Evolutionary conservation across 306 rosid species (phyloP).

Genomic region (Vachellia collinsii): DNA sequence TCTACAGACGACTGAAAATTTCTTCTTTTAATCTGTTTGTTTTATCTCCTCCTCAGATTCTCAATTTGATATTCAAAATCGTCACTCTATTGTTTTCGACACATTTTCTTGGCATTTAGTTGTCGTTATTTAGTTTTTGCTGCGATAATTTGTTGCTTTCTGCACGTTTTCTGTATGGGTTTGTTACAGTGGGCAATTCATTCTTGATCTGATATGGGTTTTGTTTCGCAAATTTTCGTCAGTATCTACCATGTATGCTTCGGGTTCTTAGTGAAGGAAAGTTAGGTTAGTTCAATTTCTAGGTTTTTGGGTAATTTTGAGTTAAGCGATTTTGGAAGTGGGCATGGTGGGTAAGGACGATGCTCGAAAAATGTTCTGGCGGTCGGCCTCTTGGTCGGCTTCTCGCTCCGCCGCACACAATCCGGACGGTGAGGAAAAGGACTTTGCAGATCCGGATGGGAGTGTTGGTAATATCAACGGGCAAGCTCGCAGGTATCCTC

Average conservation of each 20-base stretch:
- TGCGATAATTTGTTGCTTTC: neutral
- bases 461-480: conserved; percentile 42
- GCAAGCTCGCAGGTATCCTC: conserved; percentile 67
- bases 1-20: neutral
- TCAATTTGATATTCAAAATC: conserved; percentile 13
- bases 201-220: conserved; percentile 33
- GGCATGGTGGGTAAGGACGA: conserved; percentile 77
- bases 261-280: neutral
- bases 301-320: conserved; percentile 18
- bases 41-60: neutral
- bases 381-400: conserved; percentile 78
- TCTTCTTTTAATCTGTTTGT: conserved; percentile 29
- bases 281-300: conserved; percentile 23
- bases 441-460: conserved; percentile 60
- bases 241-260: conserved; percentile 27
- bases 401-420: conserved; percentile 46
- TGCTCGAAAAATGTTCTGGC: conserved; percentile 69
- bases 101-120: neutral
- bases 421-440: conserved; percentile 47
- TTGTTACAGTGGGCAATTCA: neutral
- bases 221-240: conserved; percentile 39
- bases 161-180: neutral
- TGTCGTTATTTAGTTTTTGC: neutral
- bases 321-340: conserved; percentile 33
- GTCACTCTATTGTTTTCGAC: neutral